Base-by-base conservation (phyloP, 495 filamentous ascomycete species). In the Aspergillus ellipticus region DNA sequence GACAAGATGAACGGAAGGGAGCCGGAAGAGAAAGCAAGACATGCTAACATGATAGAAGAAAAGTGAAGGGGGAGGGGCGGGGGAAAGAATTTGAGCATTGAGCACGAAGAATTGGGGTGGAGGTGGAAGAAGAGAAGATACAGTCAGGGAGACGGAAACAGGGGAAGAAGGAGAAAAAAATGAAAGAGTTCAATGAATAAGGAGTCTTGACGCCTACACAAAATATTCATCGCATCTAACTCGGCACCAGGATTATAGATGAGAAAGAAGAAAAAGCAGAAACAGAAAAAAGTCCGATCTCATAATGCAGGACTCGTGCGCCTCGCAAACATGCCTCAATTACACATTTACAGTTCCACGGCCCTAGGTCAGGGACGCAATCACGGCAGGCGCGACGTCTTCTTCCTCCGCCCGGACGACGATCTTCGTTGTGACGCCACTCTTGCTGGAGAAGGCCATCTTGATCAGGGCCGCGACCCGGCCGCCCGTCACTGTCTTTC, bases 401-500 rank as follows among this genome's bases (percentile, higher is more conserved):
- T 93, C 90, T 75, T 97, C 94, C 69, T 98, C 95, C 60, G 86
- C 85, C 62, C 94, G 82, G 51, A 90, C 89, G 35, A 88, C 89
- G 56, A 97, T 88, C 82, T 97, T 97, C 57, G 90, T 90, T 31
- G 94, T 96, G 19, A 97, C 90, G 19, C 94, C 94, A 33, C 84
- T 87, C 79, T 96, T 96, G 59, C 86, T 83, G 46, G 88, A 93
- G 74, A 83, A 97, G 4, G 92, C 94, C 94, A 98, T 96, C 75
- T 90, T 83, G 59, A 97, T 82, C 55, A 87, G 84, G 48, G 88
- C 88, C 33, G 90, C 92, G 2, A 98, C 92, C 59, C 85, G 85
- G 58, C 95, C 95, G 26, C 94, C 95, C 22, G 81, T 86, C 58
- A 97, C 85, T 19, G 93, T 96, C 84, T 95, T 97, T 64, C 94